A percentile compares a stretch with the other conserved stretches of the same genome.
phyloP scores from a whole-genome alignment of 2,329 filamentous ascomycete genomes.

The Epichloe hybrida region DNA sequence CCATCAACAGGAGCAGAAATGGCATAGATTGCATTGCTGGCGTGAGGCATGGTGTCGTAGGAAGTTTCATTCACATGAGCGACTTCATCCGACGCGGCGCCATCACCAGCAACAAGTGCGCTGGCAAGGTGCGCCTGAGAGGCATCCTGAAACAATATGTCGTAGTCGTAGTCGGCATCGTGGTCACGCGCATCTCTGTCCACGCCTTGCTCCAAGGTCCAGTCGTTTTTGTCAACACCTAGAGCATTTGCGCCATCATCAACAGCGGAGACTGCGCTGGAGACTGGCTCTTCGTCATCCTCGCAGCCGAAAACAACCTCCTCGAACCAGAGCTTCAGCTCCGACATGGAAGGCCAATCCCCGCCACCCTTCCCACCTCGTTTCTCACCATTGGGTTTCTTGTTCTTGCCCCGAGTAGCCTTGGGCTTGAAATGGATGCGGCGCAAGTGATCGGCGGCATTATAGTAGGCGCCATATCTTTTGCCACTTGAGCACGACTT shows the following conservation, averaged over 20 bases:
- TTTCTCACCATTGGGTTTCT: slow-evolving; percentile 29
- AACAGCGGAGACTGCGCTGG: slow-evolving; percentile 10
- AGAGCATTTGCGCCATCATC: slow-evolving; percentile 13
- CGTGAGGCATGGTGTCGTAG: not conserved
- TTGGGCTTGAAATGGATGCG: slow-evolving; percentile 74
- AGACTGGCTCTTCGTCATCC: slow-evolving; percentile 18
- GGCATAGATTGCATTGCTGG: not conserved
- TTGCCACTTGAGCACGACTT: slow-evolving; percentile 69
- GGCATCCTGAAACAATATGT: not conserved
- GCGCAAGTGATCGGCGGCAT: slow-evolving; percentile 80
- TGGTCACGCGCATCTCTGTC: not conserved
- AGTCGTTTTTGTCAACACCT: not conserved
- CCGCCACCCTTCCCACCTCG: slow-evolving; percentile 41
- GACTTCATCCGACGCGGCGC: not conserved
- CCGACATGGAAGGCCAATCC: slow-evolving; percentile 41
- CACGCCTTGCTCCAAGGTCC: not conserved
- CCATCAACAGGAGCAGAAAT: not conserved
- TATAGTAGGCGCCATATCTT: slow-evolving; percentile 84
- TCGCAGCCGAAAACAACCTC: slow-evolving; percentile 26
- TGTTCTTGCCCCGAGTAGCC: slow-evolving; percentile 31
- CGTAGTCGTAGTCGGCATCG: not conserved
- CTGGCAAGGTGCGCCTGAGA: not conserved
- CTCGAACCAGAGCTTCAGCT: slow-evolving; percentile 47
- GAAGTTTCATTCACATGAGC: not conserved
- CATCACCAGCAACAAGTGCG: not conserved